Evolutionary conservation across 768 basidiomycete genomes (phyloP).

Genomic region (Tephrocybe sp.): DNA sequence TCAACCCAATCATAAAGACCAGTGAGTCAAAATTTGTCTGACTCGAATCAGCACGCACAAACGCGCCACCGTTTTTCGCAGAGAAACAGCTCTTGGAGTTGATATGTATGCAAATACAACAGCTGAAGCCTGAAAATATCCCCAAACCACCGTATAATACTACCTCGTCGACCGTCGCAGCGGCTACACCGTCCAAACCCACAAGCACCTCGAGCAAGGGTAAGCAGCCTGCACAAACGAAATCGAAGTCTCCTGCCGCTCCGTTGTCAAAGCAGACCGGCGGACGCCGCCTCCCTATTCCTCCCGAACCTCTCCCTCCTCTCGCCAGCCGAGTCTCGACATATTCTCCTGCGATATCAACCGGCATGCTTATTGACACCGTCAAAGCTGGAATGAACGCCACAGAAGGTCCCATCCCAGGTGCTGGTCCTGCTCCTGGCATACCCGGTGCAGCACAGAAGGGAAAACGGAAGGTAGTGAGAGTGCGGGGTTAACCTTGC

Average conservation of each 20-base stretch:
- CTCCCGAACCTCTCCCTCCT: slow-evolving; percentile 75
- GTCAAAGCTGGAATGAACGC: slow-evolving; percentile 86
- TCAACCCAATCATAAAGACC: slow-evolving; percentile 70
- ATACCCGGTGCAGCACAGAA: slow-evolving; percentile 52
- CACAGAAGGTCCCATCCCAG: slow-evolving; percentile 45
- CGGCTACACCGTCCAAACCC: slow-evolving; percentile 30
- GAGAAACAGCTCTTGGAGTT: slow-evolving; percentile 81
- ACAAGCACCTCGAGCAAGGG: slow-evolving; percentile 42
- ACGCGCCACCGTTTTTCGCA: slow-evolving; percentile 26
- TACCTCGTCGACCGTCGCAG: slow-evolving; percentile 24
- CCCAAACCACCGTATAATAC: slow-evolving; percentile 64
- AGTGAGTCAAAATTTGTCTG: slow-evolving; percentile 49
- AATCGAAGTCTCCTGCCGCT: slow-evolving; percentile 42
- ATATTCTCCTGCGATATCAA: slow-evolving; percentile 76
- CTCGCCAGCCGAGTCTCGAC: slow-evolving; percentile 74
- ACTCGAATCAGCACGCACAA: background rate
- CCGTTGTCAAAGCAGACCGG: slow-evolving; percentile 29
- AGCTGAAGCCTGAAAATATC: slow-evolving; percentile 65
- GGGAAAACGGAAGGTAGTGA: slow-evolving; percentile 79
- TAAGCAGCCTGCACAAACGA: slow-evolving; percentile 48
- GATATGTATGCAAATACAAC: slow-evolving; percentile 73
- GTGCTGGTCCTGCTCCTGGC: slow-evolving; percentile 33
- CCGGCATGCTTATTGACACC: slow-evolving; percentile 78
- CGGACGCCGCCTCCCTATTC: slow-evolving; percentile 58
- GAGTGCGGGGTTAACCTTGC: slow-evolving; percentile 57